phyloP scores from a whole-genome alignment of 805 yeast species.

The Zygotorulaspora sp. region DNA sequence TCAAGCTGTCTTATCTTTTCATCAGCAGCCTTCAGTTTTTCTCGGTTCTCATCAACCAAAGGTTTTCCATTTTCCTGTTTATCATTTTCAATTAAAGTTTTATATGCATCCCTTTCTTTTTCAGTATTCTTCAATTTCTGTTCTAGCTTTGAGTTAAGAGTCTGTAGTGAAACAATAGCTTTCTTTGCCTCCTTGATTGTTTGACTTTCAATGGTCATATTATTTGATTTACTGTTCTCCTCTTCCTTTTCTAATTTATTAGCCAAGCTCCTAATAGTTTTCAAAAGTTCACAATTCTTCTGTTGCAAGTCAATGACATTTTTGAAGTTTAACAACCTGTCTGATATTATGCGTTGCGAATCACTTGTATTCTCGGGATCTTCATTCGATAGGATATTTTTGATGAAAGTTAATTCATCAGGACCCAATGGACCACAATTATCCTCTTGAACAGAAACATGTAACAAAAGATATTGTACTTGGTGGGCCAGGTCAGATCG shows the following conservation, averaged over 20 bases:
- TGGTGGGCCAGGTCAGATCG: conserved; percentile 76
- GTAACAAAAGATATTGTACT: conserved; percentile 67
- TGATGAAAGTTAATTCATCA: conserved; percentile 62
- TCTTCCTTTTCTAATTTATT: conserved; percentile 65
- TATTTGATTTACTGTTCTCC: conserved; percentile 22
- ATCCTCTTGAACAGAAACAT: conserved; percentile 53
- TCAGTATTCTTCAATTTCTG: conserved; percentile 49
- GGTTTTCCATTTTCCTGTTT: background rate
- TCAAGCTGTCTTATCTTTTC: conserved; percentile 25
- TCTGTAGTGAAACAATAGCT: conserved; percentile 59
- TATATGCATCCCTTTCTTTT: conserved; percentile 68
- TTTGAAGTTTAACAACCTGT: conserved; percentile 67
- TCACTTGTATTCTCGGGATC: conserved; percentile 46
- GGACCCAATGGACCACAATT: conserved; percentile 58
- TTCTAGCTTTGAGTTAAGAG: conserved; percentile 50
- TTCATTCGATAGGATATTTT: conserved; percentile 41
- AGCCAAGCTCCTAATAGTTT: conserved; percentile 67
- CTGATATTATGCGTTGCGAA: conserved; percentile 66
- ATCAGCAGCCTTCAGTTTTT: conserved; percentile 2
- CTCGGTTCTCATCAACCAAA: background rate
- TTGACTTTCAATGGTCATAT: conserved; percentile 36
- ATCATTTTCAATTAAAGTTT: conserved; percentile 20
- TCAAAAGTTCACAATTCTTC: conserved; percentile 68
- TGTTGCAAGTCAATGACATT: conserved; percentile 63
- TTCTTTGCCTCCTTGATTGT: conserved; percentile 62